A percentile compares a stretch with the other conserved stretches of the same genome.
Evolutionary conservation across 306 rosid genomes (phyloP).

Genomic region (Pachyrhizus erosus): DNA sequence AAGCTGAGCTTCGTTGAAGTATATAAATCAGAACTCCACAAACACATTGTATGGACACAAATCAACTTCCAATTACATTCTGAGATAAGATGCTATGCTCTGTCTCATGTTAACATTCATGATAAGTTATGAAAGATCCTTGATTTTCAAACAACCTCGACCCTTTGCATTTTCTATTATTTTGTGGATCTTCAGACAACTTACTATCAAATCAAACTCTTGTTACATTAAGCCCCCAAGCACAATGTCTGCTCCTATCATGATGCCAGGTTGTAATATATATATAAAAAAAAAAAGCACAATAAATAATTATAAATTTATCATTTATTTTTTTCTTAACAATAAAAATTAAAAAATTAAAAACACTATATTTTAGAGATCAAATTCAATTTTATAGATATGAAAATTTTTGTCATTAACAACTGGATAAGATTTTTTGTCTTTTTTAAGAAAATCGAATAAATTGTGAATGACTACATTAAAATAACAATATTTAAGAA

Average conservation of each 20-base stretch:
- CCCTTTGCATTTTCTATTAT: slow-evolving; percentile 32
- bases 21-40: slow-evolving; percentile 31
- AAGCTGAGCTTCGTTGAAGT: not conserved
- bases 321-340: too few relatives aligned
- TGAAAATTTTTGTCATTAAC: too few relatives aligned
- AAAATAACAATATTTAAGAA: too few relatives aligned
- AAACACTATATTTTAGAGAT: too few relatives aligned
- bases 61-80: slow-evolving; percentile 35
- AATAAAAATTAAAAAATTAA: too few relatives aligned
- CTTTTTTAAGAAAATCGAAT: too few relatives aligned
- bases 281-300: not conserved
- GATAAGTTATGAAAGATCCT: slow-evolving; percentile 50
- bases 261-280: not conserved
- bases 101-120: slow-evolving; percentile 39
- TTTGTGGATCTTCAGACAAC: slow-evolving; percentile 35
- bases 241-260: slow-evolving; percentile 1
- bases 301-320: too few relatives aligned
- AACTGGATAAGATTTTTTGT: too few relatives aligned
- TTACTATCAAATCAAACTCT: not conserved
- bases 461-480: too few relatives aligned
- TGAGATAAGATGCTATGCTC: slow-evolving; percentile 37
- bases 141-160: slow-evolving; percentile 37
- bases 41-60: slow-evolving; percentile 45
- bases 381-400: too few relatives aligned
- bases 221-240: not conserved